Evolutionary conservation across 139 green algal species (phyloP).

Genomic region (Protoeuglena noctilucae): DNA sequence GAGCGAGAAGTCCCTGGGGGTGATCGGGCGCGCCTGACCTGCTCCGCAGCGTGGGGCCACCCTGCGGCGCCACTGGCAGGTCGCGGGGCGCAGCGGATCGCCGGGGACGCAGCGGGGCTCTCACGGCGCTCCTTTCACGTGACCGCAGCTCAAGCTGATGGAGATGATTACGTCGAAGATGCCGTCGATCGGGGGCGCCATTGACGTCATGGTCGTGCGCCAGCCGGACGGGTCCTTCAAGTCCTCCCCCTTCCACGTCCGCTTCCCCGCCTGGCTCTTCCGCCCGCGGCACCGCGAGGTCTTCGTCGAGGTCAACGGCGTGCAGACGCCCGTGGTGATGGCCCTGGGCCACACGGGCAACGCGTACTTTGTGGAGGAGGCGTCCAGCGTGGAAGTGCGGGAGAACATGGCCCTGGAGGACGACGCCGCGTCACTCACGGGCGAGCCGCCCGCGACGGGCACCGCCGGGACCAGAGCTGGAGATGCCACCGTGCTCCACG

Average conservation of each 20-base stretch:
- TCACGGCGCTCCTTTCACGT: too few relatives aligned
- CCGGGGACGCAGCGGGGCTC: too few relatives aligned
- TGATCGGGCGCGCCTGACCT: too few relatives aligned
- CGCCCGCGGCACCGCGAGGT: slow-evolving; percentile 47
- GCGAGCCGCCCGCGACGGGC: too few relatives aligned
- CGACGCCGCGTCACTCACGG: neutral
- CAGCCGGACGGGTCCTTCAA: slow-evolving; percentile 64
- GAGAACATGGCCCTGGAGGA: neutral
- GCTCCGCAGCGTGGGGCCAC: too few relatives aligned
- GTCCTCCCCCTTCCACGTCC: slow-evolving; percentile 78
- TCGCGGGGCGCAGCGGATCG: too few relatives aligned
- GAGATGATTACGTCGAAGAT: neutral
- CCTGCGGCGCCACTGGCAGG: too few relatives aligned
- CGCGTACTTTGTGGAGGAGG: slow-evolving; percentile 44
- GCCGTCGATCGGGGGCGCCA: slow-evolving; percentile 45
- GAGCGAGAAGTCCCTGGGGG: too few relatives aligned
- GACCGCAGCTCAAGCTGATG: too few relatives aligned
- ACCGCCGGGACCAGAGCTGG: too few relatives aligned
- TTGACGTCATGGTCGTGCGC: slow-evolving; percentile 78
- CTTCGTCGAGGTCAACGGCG: slow-evolving; percentile 50
- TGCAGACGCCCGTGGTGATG: slow-evolving; percentile 43
- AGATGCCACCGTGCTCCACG: too few relatives aligned
- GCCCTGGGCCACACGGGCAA: slow-evolving; percentile 58
- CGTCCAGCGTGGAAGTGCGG: neutral
- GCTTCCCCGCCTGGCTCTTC: slow-evolving; percentile 81